phyloP scores from a whole-genome alignment of 371 early-diverging fungal genomes.

The Rozella allomycis region DNA sequence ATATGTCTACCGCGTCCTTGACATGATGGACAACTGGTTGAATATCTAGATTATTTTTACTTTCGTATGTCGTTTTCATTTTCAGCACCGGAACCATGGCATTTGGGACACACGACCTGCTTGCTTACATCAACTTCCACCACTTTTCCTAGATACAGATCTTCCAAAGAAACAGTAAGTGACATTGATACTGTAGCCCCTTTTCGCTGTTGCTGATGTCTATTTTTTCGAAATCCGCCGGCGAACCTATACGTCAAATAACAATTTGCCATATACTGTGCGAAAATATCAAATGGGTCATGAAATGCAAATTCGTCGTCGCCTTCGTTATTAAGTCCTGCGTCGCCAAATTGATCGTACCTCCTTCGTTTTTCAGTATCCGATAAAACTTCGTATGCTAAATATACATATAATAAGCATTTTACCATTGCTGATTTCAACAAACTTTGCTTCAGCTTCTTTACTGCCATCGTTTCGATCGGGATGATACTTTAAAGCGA shows the following conservation, averaged over 20 bases:
- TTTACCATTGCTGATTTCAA: conserved; percentile 68
- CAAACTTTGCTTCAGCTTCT: conserved; percentile 65
- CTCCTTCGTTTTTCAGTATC: conserved; percentile 53
- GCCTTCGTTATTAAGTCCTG: conserved; percentile 51
- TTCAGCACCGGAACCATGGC: conserved; percentile 80
- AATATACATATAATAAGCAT: not conserved
- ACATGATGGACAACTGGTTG: too few species aligned
- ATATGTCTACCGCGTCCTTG: too few species aligned
- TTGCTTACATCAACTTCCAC: conserved; percentile 72
- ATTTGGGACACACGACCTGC: conserved; percentile 75
- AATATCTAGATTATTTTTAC: too few species aligned
- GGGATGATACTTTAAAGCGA: conserved; percentile 24
- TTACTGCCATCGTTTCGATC: conserved; percentile 48
- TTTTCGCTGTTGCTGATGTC: conserved; percentile 35
- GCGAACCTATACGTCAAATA: conserved; percentile 55
- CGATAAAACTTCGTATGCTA: conserved; percentile 72
- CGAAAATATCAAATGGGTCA: conserved; percentile 31
- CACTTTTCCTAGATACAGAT: conserved; percentile 57
- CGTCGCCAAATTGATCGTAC: conserved; percentile 88
- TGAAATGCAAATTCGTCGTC: conserved; percentile 41
- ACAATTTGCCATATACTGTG: conserved; percentile 7
- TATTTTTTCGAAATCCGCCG: conserved; percentile 11
- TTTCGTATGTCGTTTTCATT: conserved; percentile 58
- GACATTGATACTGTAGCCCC: conserved; percentile 52
- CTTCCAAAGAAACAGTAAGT: conserved; percentile 60